Base-by-base conservation (phyloP, 2,329 filamentous ascomycete species). In the Juglanconis juglandina region DNA sequence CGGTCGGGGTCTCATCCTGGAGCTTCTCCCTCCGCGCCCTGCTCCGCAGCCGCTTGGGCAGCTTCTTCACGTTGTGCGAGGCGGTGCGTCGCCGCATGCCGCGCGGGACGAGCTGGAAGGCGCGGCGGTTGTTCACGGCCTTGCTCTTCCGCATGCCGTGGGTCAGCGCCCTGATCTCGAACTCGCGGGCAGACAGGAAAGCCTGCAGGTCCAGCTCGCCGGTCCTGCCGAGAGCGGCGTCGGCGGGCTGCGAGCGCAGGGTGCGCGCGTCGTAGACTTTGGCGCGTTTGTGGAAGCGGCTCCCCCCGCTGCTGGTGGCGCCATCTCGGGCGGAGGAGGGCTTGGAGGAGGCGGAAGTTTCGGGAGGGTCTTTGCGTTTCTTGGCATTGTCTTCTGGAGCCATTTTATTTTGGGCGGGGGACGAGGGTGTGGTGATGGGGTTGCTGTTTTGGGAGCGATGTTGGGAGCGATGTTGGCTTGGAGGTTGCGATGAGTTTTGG, bases 41-140 rank as follows among this genome's bases (percentile, higher is more conserved):
- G 44, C 76, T 77, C 59, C 89, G 84, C 69, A 98, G 76, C 64
- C 92, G 80, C 70, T 88, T 89, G 2, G 95, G 95, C 14, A 99
- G 88, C 64, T 89, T 85, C 76, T 94, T 96, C 41, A 90, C 90
- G 81, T 99, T 97, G 76, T 99, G 95, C 72, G 92, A 96, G 24
- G 94, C 95, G 0, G 94, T 96, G 67, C 95, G 83, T 65, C 95
- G 82, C 66, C 95, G 82, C 82, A 99, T 77, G 53, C 88, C 87
- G 66, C 92, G 85, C 1, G 95, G 95, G 5, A 99, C 90, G 67
- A 91, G 86, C 73, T 99, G 95, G 70, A 98, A 98, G 13, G 94
- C 93, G 55, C 94, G 84, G 60, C 85, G 87, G 48, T 84, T 78
- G 57, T 79, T 76, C 44, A 78, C 76, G 5, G 76, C 75, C 72